Percentiles rank a stretch among this genome's conserved stretches.
Evolutionary conservation across 2,329 filamentous ascomycete genomes (phyloP).

Genomic region (Aspergillus cejpii): DNA sequence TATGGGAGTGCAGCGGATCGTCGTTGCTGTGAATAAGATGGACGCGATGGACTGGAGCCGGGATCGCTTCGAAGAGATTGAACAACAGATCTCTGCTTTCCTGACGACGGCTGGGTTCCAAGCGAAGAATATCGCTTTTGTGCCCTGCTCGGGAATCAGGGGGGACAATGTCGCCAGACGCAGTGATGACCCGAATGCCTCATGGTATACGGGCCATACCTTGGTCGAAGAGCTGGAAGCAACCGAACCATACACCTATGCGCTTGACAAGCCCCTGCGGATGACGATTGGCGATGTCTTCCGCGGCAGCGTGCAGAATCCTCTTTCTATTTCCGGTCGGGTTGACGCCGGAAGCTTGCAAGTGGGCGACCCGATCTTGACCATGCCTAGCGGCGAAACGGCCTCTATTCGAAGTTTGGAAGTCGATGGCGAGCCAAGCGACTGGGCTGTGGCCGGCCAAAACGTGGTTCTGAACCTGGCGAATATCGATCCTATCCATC

Average conservation of each 20-base stretch:
- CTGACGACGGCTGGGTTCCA: slow-evolving; percentile 75
- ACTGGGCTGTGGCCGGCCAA: slow-evolving; percentile 91
- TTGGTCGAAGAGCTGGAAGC: slow-evolving; percentile 77
- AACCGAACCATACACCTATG: slow-evolving; percentile 65
- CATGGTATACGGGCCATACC: slow-evolving; percentile 76
- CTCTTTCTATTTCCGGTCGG: slow-evolving; percentile 76
- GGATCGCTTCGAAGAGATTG: slow-evolving; percentile 76
- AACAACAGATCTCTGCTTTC: slow-evolving; percentile 75
- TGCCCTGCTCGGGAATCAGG: slow-evolving; percentile 82
- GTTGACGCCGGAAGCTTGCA: slow-evolving; percentile 80
- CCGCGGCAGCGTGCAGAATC: slow-evolving; percentile 68
- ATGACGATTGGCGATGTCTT: slow-evolving; percentile 86
- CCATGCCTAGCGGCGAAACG: slow-evolving; percentile 74
- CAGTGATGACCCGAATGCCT: slow-evolving; percentile 44
- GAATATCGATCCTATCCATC: slow-evolving; percentile 76
- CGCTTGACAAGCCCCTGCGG: slow-evolving; percentile 71
- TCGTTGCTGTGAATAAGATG: slow-evolving; percentile 93
- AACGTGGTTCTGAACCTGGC: slow-evolving; percentile 77
- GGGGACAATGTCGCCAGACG: slow-evolving; percentile 72
- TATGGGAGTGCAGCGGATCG: slow-evolving; percentile 78
- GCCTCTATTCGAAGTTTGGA: slow-evolving; percentile 77
- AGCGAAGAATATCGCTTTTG: slow-evolving; percentile 70
- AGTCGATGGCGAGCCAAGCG: slow-evolving; percentile 62
- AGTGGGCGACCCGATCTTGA: slow-evolving; percentile 69
- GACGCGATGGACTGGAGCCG: slow-evolving; percentile 79